Evolutionary conservation across 169 alveolate genomes (phyloP).

Genomic region (Plasmodium malariae): DNA sequence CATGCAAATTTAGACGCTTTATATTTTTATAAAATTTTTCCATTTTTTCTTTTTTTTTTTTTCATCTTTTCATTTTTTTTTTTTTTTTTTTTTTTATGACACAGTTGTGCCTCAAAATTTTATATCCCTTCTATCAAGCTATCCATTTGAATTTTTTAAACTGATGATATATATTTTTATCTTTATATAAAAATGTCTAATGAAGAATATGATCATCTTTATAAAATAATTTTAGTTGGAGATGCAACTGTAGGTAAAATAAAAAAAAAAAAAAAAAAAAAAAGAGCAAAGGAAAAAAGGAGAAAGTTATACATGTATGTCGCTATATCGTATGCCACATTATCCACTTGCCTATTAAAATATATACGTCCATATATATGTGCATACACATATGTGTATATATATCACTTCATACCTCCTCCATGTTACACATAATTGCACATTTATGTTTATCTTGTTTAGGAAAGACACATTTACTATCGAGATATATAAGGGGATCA

Average conservation of each 20-base stretch:
- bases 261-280: background rate
- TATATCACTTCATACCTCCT: too few species aligned
- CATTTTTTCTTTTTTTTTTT: too few species aligned
- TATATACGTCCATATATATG: background rate
- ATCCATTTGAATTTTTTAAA: too few species aligned
- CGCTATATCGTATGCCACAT: too few species aligned
- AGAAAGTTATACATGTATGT: too few species aligned
- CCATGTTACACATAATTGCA: too few species aligned
- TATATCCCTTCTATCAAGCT: too few species aligned
- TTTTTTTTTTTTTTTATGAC: background rate
- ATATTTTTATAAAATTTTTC: too few species aligned
- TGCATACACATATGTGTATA: too few species aligned
- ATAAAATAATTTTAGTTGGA: constrained; percentile 95
- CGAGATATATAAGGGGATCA: constrained; percentile 96
- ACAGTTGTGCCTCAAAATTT: too few species aligned
- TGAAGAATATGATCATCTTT: constrained; percentile 91
- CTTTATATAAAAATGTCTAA: constrained; percentile 80
- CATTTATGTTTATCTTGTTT: background rate
- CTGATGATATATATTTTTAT: constrained; percentile 2
- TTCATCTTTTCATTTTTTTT: background rate
- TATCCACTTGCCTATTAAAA: too few species aligned
- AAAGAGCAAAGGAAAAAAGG: background rate
- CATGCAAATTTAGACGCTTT: too few species aligned
- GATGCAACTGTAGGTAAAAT: constrained; percentile 96
- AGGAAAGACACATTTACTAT: constrained; percentile 94